These are phyloP conservation scores for Aristolochia fimbriata DNA, from an alignment of 164 flowering plant species.

Conservation along the genomic window DNA sequence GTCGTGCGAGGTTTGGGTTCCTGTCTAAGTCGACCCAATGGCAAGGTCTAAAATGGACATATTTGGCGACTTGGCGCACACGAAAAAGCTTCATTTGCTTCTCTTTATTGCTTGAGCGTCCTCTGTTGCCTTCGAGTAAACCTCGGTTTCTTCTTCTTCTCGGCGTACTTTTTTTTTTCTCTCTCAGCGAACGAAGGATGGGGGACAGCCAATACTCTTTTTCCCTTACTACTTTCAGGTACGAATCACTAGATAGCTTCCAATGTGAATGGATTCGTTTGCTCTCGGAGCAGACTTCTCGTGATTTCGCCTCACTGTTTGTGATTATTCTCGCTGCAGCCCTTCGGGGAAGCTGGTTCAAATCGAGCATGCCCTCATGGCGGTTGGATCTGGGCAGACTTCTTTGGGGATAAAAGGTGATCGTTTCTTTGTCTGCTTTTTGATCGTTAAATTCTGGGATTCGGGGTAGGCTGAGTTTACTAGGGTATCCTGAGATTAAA, in stretches of 20 bases:
- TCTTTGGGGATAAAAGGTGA: conserved; percentile 94
- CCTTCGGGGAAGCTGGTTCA: conserved; percentile 99
- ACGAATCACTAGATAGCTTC: neutral
- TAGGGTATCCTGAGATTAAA: too few species aligned
- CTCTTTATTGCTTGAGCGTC: too few species aligned
- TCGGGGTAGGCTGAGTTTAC: too few species aligned
- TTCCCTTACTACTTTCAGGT: conserved; percentile 38
- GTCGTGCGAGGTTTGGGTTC: too few species aligned
- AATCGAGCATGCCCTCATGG: conserved; percentile 93
- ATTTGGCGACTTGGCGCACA: too few species aligned
- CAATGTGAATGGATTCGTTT: neutral
- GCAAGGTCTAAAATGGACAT: too few species aligned
- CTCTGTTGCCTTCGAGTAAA: too few species aligned
- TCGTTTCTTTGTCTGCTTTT: neutral
- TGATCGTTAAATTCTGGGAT: neutral
- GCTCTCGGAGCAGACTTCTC: neutral
- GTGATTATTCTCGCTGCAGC: conserved; percentile 20
- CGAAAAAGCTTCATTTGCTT: too few species aligned
- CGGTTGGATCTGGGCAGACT: conserved; percentile 98
- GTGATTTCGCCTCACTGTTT: neutral
- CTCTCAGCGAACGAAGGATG: conserved; percentile 13
- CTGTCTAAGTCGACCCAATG: too few species aligned
- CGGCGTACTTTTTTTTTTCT: too few species aligned
- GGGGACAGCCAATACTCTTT: conserved; percentile 36
- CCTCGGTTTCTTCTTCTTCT: neutral